Evolutionary conservation across 2,329 filamentous ascomycete genomes (phyloP).

Genomic region (Clonostachys rosea): DNA sequence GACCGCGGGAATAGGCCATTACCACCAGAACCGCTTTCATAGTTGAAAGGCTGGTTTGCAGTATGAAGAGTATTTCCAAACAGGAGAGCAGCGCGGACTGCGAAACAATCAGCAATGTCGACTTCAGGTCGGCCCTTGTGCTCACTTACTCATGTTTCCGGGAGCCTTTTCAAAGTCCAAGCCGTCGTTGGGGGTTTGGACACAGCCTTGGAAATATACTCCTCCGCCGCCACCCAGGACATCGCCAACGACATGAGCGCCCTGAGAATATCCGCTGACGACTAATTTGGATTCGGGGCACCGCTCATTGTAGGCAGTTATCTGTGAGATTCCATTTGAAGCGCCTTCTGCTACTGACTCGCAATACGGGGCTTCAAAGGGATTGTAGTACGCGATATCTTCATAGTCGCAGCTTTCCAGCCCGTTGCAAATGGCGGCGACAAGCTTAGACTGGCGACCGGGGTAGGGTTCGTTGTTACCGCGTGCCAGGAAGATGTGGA

Average conservation of each 20-base stretch:
- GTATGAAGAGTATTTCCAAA: constrained; percentile 27
- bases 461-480: constrained; percentile 22
- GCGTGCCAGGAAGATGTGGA: constrained; percentile 19
- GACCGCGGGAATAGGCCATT: constrained; percentile 21
- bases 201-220: constrained; percentile 21
- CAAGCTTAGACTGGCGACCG: constrained; percentile 17
- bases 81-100: constrained; percentile 22
- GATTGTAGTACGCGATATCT: constrained; percentile 23
- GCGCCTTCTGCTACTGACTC: constrained; percentile 26
- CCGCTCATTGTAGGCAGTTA: constrained; percentile 28
- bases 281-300: constrained; percentile 34
- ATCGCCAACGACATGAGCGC: constrained; percentile 29
- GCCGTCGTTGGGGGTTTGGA: constrained; percentile 11
- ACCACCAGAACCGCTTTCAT: constrained; percentile 14
- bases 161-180: constrained; percentile 17
- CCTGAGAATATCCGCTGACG: constrained; percentile 34
- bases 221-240: constrained; percentile 26
- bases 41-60: constrained; percentile 24
- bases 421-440: constrained; percentile 16
- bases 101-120: neutral
- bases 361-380: constrained; percentile 22
- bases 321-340: constrained; percentile 25
- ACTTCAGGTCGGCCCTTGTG: too few species aligned
- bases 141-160: constrained; percentile 23
- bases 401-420: constrained; percentile 20